Evolutionary conservation across 257 asterid genomes (phyloP).

Genomic region (Rauvolfia tetraphylla): DNA sequence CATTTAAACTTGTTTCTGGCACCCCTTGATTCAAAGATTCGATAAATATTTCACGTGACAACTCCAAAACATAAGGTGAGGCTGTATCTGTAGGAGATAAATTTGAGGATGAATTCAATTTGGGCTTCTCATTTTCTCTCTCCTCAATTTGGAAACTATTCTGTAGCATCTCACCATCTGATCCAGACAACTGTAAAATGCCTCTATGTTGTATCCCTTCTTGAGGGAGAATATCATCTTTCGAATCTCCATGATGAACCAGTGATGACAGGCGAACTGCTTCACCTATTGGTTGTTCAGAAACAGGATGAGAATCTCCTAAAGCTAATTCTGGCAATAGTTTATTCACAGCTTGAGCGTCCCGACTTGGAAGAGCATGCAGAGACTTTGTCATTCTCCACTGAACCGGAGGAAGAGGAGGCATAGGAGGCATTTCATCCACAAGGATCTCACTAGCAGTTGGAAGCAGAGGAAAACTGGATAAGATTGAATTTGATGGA

Average conservation of each 20-base stretch:
- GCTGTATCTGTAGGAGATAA: slow-evolving; percentile 23
- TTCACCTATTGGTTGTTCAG: slow-evolving; percentile 8
- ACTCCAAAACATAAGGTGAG: slow-evolving; percentile 19
- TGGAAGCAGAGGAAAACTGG: slow-evolving; percentile 31
- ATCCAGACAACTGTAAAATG: slow-evolving; percentile 22
- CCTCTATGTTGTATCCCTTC: slow-evolving; percentile 1
- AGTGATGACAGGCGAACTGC: slow-evolving; percentile 3
- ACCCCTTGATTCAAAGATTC: slow-evolving; percentile 24
- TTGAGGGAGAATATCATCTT: slow-evolving; percentile 10
- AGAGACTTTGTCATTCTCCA: slow-evolving; percentile 77
- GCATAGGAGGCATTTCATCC: slow-evolving; percentile 73
- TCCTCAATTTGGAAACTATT: slow-evolving; percentile 13
- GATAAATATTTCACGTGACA: slow-evolving; percentile 29
- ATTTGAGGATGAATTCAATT: slow-evolving; percentile 19
- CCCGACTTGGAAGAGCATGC: slow-evolving; percentile 36
- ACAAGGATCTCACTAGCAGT: slow-evolving; percentile 34
- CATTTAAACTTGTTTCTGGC: slow-evolving; percentile 28
- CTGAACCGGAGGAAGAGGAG: slow-evolving; percentile 96
- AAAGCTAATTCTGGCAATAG: slow-evolving; percentile 13
- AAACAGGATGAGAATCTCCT: slow-evolving; percentile 10
- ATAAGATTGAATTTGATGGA: slow-evolving; percentile 29
- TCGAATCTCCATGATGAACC: slow-evolving; percentile 19
- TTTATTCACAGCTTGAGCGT: slow-evolving; percentile 22
- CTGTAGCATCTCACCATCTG: slow-evolving; percentile 18
- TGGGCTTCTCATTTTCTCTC: slow-evolving; percentile 15